A percentile compares a stretch with the other conserved stretches of the same genome.
Conservation (phyloP, 2,329 filamentous ascomycete genomes). For the Sordariomycetes sp. region DNA sequence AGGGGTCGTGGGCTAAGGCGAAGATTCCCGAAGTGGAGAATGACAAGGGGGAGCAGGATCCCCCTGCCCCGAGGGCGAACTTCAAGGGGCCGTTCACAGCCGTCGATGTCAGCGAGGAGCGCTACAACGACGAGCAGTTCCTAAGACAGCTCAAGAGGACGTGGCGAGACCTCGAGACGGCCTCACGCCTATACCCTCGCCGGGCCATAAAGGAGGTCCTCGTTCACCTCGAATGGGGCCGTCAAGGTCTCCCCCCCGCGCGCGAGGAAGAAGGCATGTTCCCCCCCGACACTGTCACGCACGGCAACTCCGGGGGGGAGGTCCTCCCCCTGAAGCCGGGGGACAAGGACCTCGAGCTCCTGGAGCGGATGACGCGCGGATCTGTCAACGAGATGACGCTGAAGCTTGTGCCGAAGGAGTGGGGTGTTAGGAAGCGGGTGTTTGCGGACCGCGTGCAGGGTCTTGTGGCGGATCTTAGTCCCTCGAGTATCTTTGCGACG, state of each 20-base stretch:
- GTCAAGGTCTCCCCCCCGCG: not conserved
- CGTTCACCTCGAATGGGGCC: constrained; percentile 6
- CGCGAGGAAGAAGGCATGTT: not conserved
- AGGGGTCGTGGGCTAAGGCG: constrained; percentile 10
- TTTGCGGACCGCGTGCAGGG: constrained; percentile 11
- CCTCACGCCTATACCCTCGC: constrained; percentile 12
- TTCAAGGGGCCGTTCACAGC: constrained; percentile 15
- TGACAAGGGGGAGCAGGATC: not conserved
- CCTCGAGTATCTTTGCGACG: constrained; percentile 7
- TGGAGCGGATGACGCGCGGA: constrained; percentile 14
- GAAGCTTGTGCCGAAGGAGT: not conserved
- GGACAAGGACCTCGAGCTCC: constrained; percentile 16
- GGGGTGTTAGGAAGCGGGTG: constrained; percentile 7
- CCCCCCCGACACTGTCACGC: no score
- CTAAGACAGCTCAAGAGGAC: constrained; percentile 9
- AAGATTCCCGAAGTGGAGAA: constrained; percentile 11
- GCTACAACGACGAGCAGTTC: constrained; percentile 13
- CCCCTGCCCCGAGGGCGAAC: constrained; percentile 13
- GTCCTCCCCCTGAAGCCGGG: constrained; percentile 1
- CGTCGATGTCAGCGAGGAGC: constrained; percentile 12
- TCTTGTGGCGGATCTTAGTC: constrained; percentile 10
- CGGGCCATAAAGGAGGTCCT: constrained; percentile 13
- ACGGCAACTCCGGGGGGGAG: no score
- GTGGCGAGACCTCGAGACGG: constrained; percentile 12
- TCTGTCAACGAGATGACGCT: constrained; percentile 4